Percentiles rank a stretch among this genome's conserved stretches.
Evolutionary conservation across 2,329 filamentous ascomycete genomes (phyloP).

Genomic region (Alternaria alternata): DNA sequence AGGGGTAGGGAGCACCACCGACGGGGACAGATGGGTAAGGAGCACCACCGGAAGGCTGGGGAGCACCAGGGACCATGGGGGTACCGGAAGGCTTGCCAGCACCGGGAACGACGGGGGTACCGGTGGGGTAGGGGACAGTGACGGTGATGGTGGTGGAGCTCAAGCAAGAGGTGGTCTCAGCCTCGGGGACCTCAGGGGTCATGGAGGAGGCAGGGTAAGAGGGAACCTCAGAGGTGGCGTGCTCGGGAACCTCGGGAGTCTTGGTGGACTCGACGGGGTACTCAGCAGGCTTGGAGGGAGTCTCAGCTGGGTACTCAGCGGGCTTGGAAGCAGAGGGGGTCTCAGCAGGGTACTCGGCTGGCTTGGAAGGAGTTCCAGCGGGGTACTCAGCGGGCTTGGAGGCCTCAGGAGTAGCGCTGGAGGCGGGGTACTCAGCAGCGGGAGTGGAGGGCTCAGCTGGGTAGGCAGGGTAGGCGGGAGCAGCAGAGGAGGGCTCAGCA

Average conservation of each 20-base stretch:
- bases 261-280: constrained; percentile 8
- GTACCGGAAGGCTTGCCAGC: constrained; percentile 8
- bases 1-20: constrained; percentile 22
- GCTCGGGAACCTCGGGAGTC: constrained; percentile 19
- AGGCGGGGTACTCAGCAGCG: constrained; percentile 9
- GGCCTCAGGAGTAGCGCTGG: background rate
- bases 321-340: constrained; percentile 13
- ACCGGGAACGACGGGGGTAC: constrained; percentile 28
- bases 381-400: constrained; percentile 10
- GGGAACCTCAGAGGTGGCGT: constrained; percentile 15
- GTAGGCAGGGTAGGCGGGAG: constrained; percentile 21
- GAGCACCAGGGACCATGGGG: constrained; percentile 3
- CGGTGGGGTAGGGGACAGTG: constrained; percentile 53
- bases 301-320: constrained; percentile 5
- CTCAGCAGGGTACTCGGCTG: constrained; percentile 14
- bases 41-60: constrained; percentile 17
- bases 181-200: constrained; percentile 18
- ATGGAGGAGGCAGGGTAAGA: constrained; percentile 1
- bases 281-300: constrained; percentile 14
- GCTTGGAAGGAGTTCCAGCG: constrained; percentile 7
- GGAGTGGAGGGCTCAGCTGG: constrained; percentile 15
- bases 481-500: constrained; percentile 13
- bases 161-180: constrained; percentile 41
- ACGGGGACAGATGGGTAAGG: constrained; percentile 21
- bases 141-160: constrained; percentile 55